These are phyloP conservation scores for Wallacemonas sp. DNA, from an alignment of 208 protist genomes.

Conservation along the genomic window DNA sequence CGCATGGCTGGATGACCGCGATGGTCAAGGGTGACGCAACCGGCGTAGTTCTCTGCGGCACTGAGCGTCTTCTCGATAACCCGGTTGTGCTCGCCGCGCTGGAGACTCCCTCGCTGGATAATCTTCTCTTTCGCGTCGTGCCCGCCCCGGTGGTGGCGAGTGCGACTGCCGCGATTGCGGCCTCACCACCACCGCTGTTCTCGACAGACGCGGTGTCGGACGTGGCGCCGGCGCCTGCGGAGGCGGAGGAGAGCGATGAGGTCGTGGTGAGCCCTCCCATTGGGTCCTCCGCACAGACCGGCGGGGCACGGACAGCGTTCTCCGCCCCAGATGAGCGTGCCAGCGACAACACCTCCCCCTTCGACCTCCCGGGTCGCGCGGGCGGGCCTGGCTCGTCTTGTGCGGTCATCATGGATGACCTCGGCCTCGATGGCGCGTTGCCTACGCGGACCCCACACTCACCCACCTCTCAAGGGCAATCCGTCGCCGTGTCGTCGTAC, in stretches of 20 bases:
- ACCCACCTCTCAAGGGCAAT: too few relatives aligned
- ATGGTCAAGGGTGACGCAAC: not conserved
- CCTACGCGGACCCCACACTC: too few relatives aligned
- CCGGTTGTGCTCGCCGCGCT: not conserved
- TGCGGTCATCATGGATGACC: too few relatives aligned
- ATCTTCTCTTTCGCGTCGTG: conserved; percentile 3
- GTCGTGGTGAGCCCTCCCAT: not conserved
- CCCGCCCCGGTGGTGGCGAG: not conserved
- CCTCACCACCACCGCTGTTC: not conserved
- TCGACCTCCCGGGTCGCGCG: not conserved
- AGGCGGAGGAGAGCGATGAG: not conserved
- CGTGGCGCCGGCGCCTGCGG: not conserved
- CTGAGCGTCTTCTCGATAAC: conserved; percentile 19
- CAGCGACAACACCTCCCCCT: not conserved
- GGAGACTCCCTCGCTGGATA: not conserved
- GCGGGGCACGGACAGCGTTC: not conserved
- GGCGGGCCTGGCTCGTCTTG: not conserved
- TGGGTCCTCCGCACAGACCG: not conserved
- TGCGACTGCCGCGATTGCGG: not conserved
- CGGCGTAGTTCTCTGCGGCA: conserved; percentile 12
- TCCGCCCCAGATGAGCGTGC: not conserved
- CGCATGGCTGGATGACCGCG: conserved; percentile 3
- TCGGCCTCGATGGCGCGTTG: too few relatives aligned
- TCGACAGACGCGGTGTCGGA: not conserved
- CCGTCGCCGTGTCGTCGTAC: not conserved